Evolutionary conservation across 140 eudicot species (phyloP).

Genomic region (Erigeron philadelphicus): DNA sequence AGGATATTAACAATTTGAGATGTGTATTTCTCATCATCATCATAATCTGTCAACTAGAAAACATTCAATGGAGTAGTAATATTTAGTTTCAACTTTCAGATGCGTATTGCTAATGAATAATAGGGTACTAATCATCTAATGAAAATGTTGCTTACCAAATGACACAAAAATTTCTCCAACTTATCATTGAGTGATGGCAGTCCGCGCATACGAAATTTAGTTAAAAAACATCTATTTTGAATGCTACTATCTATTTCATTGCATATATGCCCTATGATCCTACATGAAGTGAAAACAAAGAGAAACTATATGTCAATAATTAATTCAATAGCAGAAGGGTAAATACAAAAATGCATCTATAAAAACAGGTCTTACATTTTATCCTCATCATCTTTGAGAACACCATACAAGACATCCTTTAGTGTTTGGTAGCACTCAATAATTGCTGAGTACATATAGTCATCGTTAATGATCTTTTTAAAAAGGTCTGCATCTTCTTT

Average conservation of each 20-base stretch:
- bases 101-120: conserved; percentile 7
- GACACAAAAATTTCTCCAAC: conserved; percentile 67
- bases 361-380: conserved; percentile 40
- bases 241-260: conserved; percentile 65
- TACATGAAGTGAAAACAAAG: conserved; percentile 24
- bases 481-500: conserved; percentile 78
- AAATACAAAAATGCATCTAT: background rate
- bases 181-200: conserved; percentile 75
- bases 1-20: conserved; percentile 60
- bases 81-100: background rate
- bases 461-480: conserved; percentile 74
- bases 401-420: conserved; percentile 42
- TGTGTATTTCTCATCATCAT: conserved; percentile 46
- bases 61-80: conserved; percentile 15
- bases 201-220: conserved; percentile 66
- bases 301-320: background rate
- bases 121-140: conserved; percentile 8
- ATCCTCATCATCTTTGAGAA: conserved; percentile 58
- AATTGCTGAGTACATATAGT: conserved; percentile 84
- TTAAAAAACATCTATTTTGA: conserved; percentile 40
- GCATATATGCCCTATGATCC: conserved; percentile 57
- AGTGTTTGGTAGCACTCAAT: conserved; percentile 91
- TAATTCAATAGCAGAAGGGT: conserved; percentile 13
- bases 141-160: conserved; percentile 46
- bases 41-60: conserved; percentile 47